Conservation (phyloP, 2,329 filamentous ascomycete species). For the Penicillium freii region DNA sequence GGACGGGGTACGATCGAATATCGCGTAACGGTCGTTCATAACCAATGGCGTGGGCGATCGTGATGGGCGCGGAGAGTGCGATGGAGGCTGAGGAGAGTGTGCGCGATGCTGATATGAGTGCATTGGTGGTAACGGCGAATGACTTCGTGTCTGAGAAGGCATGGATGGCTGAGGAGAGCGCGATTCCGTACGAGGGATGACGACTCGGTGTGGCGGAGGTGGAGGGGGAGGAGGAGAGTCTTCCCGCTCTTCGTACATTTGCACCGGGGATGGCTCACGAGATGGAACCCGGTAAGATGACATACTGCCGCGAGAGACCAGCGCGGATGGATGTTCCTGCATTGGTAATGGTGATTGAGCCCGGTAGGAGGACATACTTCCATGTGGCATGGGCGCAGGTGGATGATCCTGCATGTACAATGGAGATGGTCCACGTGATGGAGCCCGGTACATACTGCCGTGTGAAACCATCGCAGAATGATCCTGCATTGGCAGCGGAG, state of each 20-base stretch:
- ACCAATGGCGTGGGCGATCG: conserved; percentile 36
- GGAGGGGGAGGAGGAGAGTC: conserved; percentile 80
- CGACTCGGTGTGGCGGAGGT: conserved; percentile 72
- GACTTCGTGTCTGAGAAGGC: conserved; percentile 14
- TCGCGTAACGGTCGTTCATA: conserved; percentile 43
- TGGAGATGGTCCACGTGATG: conserved; percentile 27
- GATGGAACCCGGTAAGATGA: conserved; percentile 13
- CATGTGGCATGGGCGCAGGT: not conserved
- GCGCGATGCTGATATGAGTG: conserved; percentile 8
- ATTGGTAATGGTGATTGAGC: conserved; percentile 1
- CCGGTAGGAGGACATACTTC: conserved; percentile 5
- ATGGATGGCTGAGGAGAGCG: conserved; percentile 11
- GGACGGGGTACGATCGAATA: conserved; percentile 48
- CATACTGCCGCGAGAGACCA: conserved; percentile 5
- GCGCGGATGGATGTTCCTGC: not conserved
- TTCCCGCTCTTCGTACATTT: conserved; percentile 50
- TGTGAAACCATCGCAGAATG: conserved; percentile 1
- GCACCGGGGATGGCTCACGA: conserved; percentile 28
- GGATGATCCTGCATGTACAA: conserved; percentile 35
- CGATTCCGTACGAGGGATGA: conserved; percentile 45
- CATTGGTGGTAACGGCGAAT: conserved; percentile 16
- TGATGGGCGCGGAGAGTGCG: conserved; percentile 14
- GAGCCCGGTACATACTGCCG: conserved; percentile 6
- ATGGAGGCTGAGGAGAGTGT: conserved; percentile 17
- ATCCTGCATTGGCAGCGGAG: conserved; percentile 3